Conservation (phyloP, 352 stramenopile genomes). For the Aphanomyces cochlioides region DNA sequence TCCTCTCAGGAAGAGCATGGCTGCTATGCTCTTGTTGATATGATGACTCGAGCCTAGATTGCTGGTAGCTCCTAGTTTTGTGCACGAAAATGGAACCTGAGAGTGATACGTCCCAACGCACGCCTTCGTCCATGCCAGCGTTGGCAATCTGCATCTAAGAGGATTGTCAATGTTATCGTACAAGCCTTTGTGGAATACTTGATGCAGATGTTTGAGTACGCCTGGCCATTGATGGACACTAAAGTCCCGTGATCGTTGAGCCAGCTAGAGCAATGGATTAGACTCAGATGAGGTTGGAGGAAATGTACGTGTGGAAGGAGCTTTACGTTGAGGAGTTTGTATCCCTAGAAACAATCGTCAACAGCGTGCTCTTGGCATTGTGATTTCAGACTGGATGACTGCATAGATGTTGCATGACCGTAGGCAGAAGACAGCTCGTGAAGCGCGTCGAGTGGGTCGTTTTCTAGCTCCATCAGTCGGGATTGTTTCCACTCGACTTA, state of each 20-base stretch:
- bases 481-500: neutral
- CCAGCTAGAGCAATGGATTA: conserved; percentile 16
- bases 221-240: conserved; percentile 71
- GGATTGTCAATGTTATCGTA: neutral
- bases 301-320: conserved; percentile 54
- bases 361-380: neutral
- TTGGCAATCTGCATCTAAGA: conserved; percentile 64
- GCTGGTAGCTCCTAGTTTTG: too few species aligned
- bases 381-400: conserved; percentile 44
- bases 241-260: conserved; percentile 60
- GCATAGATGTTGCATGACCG: conserved; percentile 51
- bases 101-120: conserved; percentile 55
- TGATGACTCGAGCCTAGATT: conserved; percentile 5
- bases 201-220: conserved; percentile 66
- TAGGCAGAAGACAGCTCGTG: conserved; percentile 19
- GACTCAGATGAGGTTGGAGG: neutral
- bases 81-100: neutral
- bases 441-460: conserved; percentile 36
- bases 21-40: conserved; percentile 48
- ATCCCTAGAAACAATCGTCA: conserved; percentile 41
- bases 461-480: neutral
- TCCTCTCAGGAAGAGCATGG: conserved; percentile 51
- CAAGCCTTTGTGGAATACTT: conserved; percentile 36
- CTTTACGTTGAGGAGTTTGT: conserved; percentile 70
- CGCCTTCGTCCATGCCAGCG: conserved; percentile 51